Base-by-base conservation (phyloP, 1,284 basidiomycete species). In the Kalmanozyma brasiliensis region DNA sequence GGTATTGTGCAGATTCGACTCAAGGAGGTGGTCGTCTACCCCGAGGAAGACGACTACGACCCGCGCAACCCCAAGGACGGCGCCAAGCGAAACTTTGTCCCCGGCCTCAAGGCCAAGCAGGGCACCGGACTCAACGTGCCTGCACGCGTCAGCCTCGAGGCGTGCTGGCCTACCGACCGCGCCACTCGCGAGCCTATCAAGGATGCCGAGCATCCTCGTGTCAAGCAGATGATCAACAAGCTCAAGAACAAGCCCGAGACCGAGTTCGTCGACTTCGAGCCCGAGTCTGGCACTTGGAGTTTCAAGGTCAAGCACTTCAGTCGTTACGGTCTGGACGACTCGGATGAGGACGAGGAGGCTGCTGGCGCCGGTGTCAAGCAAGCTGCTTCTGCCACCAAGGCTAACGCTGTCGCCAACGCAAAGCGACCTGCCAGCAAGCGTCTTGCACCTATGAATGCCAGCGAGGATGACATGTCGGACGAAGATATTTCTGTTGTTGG, bases 21-120 rank as follows among this genome's bases (percentile, higher is more conserved):
- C 81, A 91, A 92, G 84, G 92, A 96, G 82, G 91, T 92, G 76
- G 89, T 88, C 55, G 93, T 98, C 45, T 98, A 98, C 83, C 93
- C 94, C 2, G 93, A 96, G 68, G 89, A 74, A 45, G 80, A 76
- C 40, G 76, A 79, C 55, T 61, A 63, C 33, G 78, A 74, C 19
- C 67, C 77, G n/a, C 72, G 74, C 38, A 62, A 62, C 40, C 73
- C 74, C 49, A 62, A 63, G 52, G 78, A 81, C 23, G 80, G 78
- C 41, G 62, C 80, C 23, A 55, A 66, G 59, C 58, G 66, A 19
- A 76, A 75, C 52, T 81, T 78, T 43, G 60, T 74, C 30, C 77
- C 75, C n/a, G 73, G 79, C 45, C 58, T 67, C 89, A 92, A 80
- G 83, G 84, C 62, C 49, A 86, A 88, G 6, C 86, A 88, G 23